Conservation (phyloP, 805 yeast genomes). For the Yarrowia sp. region DNA sequence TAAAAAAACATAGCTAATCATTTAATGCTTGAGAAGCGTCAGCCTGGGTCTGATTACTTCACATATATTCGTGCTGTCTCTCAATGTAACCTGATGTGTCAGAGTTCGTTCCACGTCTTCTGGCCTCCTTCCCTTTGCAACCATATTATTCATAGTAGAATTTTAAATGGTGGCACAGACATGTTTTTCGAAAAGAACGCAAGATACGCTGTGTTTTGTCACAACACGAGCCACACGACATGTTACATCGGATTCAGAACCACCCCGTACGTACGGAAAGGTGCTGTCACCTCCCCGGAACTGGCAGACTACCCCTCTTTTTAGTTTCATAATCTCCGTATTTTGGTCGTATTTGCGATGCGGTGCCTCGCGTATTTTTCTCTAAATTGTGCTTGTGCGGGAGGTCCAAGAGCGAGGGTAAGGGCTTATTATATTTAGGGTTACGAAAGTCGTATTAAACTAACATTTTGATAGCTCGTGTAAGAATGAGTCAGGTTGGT, state of each 20-base stretch:
- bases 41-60: no score
- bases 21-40: background rate
- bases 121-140: background rate
- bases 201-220: no score
- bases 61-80: no score
- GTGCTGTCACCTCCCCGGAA: no score
- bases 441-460: background rate
- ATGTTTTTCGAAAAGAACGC: background rate
- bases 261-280: no score
- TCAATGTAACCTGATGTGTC: background rate
- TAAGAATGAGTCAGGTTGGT: background rate
- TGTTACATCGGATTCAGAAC: no score
- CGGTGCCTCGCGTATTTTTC: constrained; percentile 32
- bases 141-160: background rate
- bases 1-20: background rate
- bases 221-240: no score
- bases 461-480: background rate
- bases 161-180: background rate
- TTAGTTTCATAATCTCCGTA: constrained; percentile 22
- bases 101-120: constrained; percentile 2
- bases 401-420: constrained; percentile 24
- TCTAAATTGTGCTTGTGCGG: constrained; percentile 22
- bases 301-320: constrained; percentile 3
- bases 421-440: background rate
- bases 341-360: constrained; percentile 29